These are phyloP conservation scores for Rhynchospora tenuis DNA, from an alignment of 176 grass and related monocot species.

Conservation along the genomic window DNA sequence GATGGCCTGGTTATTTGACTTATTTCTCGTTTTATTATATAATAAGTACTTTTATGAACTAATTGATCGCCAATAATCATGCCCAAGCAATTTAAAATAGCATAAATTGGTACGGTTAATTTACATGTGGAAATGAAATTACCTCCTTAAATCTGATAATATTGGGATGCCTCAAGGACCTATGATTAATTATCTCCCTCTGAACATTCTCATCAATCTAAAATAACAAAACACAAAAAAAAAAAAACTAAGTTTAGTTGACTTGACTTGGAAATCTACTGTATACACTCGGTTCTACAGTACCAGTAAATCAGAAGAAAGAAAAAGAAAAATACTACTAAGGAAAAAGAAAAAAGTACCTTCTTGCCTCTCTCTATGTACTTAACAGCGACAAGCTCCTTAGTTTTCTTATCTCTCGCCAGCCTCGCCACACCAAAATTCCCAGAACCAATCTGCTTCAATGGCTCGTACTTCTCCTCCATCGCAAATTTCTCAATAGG, in stretches of 20 bases:
- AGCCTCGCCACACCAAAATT: constrained; percentile 92
- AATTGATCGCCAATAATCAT: no score
- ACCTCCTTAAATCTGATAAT: constrained; percentile 93
- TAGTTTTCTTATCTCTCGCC: constrained; percentile 72
- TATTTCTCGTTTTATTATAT: no score
- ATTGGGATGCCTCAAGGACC: constrained; percentile 75
- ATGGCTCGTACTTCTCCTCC: constrained; percentile 82
- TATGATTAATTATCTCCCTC: constrained; percentile 97
- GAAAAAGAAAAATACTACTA: not conserved
- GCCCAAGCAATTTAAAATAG: not conserved
- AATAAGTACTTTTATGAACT: no score
- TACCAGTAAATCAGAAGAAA: not conserved
- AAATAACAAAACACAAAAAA: not conserved
- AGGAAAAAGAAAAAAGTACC: constrained; percentile 26
- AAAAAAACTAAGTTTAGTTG: not conserved
- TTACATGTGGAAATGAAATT: not conserved
- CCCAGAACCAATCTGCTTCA: constrained; percentile 80
- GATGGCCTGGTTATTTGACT: no score
- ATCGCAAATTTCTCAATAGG: constrained; percentile 10
- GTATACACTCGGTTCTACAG: not conserved
- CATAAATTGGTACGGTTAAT: not conserved
- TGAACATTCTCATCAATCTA: constrained; percentile 98
- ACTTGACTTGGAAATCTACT: not conserved
- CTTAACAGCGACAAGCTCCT: constrained; percentile 92
- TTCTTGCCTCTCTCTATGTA: constrained; percentile 95